Evolutionary conservation across 306 rosid genomes (phyloP), one percentile per base, ranked within the genome.

Genomic region (Medicago truncatula): DNA sequence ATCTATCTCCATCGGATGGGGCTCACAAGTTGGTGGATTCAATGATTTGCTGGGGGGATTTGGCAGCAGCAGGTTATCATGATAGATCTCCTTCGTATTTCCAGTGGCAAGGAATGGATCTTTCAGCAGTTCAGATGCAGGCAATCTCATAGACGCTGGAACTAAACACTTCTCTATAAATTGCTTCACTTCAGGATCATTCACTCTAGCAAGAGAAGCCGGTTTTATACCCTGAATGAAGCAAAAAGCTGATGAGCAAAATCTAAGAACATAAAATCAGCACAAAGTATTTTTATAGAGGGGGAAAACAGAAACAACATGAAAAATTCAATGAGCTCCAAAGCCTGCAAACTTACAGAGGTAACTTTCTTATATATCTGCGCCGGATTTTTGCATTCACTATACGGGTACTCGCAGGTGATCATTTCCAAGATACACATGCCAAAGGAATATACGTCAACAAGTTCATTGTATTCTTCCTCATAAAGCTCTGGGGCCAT

Each of bases 401-500:
- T 85, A 39, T 92, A 95, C 4, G 98, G 98, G 87, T 90, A 95
- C 74, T 95, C 98, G 73, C 88, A 89, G 25, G 97, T 95, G 68
- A 92, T 81, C 89, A 95, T 69, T 88, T 95, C 98, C 72, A 95
- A 76, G 77, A 95, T 84, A 78, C 98, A 92, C 98, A 95, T 83
- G 72, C 98, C 98, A 76, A 95, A 95, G 81, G 98, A 92, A 87
- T 92, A 95, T 59, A 92, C 78, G 83, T 95, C 98, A n/a, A 89
- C 96, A 62, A 92, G 94, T 83, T 90, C 97, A 77, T 90, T 85
- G 43, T 95, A 95, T 64, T 95, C 95, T 77, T 92, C 98, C 1
- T 95, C 98, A 34, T 95, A 95, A 67, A 95, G 97, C 87, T 95
- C 98, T 0, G 98, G 98, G 50, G 97, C 98, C 98, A 94, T 94